Evolutionary conservation across 1,284 basidiomycete genomes (phyloP).

Genomic region (Filobasidium uniguttulatum): DNA sequence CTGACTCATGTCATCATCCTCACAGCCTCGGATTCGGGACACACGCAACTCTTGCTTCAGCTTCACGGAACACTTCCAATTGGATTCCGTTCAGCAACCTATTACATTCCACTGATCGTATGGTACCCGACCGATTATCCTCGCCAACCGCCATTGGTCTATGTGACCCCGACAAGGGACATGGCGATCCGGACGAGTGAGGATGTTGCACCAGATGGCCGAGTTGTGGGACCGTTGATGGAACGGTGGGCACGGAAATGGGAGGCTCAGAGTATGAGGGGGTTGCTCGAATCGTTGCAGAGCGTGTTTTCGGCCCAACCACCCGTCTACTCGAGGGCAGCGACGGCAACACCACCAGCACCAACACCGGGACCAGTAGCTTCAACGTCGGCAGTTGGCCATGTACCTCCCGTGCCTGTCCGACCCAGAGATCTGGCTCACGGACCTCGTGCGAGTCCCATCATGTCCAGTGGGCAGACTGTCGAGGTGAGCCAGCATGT

Average conservation of each 20-base stretch:
- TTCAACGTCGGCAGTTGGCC: neutral
- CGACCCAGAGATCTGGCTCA: neutral
- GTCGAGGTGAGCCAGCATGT: neutral
- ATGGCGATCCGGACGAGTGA: constrained; percentile 74
- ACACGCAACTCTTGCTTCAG: constrained; percentile 77
- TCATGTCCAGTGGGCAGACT: too few relatives aligned
- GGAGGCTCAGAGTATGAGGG: constrained; percentile 49
- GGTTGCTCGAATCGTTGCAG: constrained; percentile 27
- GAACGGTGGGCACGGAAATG: constrained; percentile 65
- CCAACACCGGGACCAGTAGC: constrained; percentile 2
- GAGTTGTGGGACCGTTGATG: constrained; percentile 36
- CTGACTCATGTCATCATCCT: constrained; percentile 2
- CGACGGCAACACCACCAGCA: too few relatives aligned
- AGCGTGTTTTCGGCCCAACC: constrained; percentile 70
- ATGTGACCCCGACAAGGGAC: constrained; percentile 82
- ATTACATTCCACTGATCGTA: constrained; percentile 85
- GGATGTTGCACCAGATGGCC: constrained; percentile 71
- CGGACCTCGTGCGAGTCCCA: neutral
- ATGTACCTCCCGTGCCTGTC: constrained; percentile 1
- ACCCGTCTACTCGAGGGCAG: constrained; percentile 73
- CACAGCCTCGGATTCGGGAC: constrained; percentile 81
- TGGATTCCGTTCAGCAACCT: constrained; percentile 56
- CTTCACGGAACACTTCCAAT: constrained; percentile 86
- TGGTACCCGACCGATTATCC: constrained; percentile 81
- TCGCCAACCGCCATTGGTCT: constrained; percentile 66